These are phyloP conservation scores for Fusarium udum DNA, from an alignment of 2,329 filamentous ascomycete genomes.

Conservation along the genomic window DNA sequence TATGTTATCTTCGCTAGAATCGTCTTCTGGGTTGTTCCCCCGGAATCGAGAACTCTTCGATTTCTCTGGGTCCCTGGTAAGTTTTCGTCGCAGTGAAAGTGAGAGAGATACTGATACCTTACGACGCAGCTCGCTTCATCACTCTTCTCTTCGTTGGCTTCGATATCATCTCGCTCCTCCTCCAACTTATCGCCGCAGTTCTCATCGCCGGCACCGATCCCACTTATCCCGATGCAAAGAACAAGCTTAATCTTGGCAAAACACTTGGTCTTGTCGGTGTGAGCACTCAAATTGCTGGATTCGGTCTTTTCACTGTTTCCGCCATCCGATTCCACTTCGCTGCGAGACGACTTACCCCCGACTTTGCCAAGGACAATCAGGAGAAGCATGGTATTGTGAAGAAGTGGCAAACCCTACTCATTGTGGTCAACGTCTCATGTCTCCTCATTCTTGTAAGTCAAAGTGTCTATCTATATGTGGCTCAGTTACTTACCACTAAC, in stretches of 20 bases:
- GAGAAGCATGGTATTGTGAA: slow-evolving; percentile 17
- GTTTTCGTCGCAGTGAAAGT: background rate
- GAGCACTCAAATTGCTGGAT: slow-evolving; percentile 54
- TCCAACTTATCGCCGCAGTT: slow-evolving; percentile 52
- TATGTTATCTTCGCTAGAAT: slow-evolving; percentile 40
- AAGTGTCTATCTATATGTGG: accelerated
- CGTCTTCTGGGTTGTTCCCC: slow-evolving; percentile 38
- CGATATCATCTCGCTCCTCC: slow-evolving; percentile 50
- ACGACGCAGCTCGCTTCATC: slow-evolving; percentile 19
- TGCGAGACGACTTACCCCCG: slow-evolving; percentile 35
- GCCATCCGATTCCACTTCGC: slow-evolving; percentile 59
- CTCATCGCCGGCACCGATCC: slow-evolving; percentile 51
- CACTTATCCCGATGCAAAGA: slow-evolving; percentile 45
- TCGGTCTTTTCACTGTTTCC: slow-evolving; percentile 57
- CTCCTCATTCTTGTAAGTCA: slow-evolving; percentile 28
- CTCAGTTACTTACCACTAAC: accelerated
- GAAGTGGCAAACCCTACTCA: slow-evolving; percentile 25
- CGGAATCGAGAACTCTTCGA: slow-evolving; percentile 23
- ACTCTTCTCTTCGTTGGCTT: slow-evolving; percentile 55
- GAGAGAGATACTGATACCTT: accelerated
- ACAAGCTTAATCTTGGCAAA: slow-evolving; percentile 34
- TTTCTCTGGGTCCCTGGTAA: slow-evolving; percentile 39
- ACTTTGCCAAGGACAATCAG: slow-evolving; percentile 28
- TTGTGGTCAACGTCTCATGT: slow-evolving; percentile 29
- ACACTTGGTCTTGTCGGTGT: slow-evolving; percentile 33